A percentile compares a stretch with the other conserved stretches of the same genome.
phyloP scores from a whole-genome alignment of 2,329 filamentous ascomycete species.

The Xylaria sp. region DNA sequence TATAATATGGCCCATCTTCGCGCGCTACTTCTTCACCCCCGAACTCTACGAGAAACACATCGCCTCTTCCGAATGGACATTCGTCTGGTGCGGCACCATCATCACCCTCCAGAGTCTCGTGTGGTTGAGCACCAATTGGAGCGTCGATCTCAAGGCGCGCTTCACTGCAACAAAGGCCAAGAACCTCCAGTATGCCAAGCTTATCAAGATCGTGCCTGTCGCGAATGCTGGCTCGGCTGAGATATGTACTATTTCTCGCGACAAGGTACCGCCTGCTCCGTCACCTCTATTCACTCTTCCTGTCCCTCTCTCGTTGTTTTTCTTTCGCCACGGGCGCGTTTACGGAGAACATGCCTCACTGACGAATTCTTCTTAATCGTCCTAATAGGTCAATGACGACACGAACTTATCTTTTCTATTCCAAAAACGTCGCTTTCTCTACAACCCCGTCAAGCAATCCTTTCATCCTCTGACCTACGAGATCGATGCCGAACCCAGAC shows the following conservation, averaged over 20 bases:
- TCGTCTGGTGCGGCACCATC: constrained; percentile 91
- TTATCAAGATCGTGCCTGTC: constrained; percentile 93
- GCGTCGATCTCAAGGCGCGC: constrained; percentile 81
- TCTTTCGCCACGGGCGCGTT: not conserved
- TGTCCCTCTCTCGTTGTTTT: not conserved
- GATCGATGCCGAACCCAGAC: constrained; percentile 87
- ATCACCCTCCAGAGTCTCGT: constrained; percentile 86
- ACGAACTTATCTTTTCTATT: constrained; percentile 89
- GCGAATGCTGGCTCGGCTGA: constrained; percentile 90
- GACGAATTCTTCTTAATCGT: constrained; percentile 5
- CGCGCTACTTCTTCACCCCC: constrained; percentile 84
- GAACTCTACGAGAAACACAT: constrained; percentile 92
- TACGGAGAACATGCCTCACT: constrained; percentile 2
- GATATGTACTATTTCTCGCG: constrained; percentile 83
- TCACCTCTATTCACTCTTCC: not conserved
- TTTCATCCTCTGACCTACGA: constrained; percentile 86
- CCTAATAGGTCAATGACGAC: constrained; percentile 73
- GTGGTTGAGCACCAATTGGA: constrained; percentile 99
- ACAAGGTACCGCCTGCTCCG: constrained; percentile 63
- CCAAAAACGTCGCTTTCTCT: constrained; percentile 97
- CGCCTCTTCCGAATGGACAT: constrained; percentile 95
- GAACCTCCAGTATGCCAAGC: constrained; percentile 75
- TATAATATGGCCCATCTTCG: constrained; percentile 90
- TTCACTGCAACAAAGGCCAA: constrained; percentile 82
- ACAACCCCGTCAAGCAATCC: constrained; percentile 73